Base-by-base conservation (phyloP, 2,329 filamentous ascomycete species). In the Colletotrichum karsti region DNA sequence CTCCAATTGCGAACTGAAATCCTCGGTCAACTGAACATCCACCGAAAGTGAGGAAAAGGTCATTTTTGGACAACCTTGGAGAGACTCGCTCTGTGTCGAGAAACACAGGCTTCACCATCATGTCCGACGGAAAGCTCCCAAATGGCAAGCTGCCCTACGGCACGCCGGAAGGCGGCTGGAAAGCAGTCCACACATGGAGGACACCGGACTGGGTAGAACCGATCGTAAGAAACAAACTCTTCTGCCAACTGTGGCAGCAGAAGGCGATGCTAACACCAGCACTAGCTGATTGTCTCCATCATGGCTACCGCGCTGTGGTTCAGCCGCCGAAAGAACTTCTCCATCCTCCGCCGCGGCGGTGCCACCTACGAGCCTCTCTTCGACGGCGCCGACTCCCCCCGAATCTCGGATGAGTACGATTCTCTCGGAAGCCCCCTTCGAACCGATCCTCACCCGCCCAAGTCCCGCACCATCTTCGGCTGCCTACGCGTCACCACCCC, bases 381-480 rank as follows among this genome's bases (percentile, higher is more conserved):
- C 42, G 70, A 74, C n/a, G 70, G 66, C 15, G 50, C 10, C 12
- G 73, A 74, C 42, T 72, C 72, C 8, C 73, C 73, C 15, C 63
- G 72, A 42, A 62, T 67, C 55, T 75, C 74, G 24, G 65, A 73
- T 50, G 73, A 75, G 28, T 64, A 73, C 65, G 73, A 75, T 24
- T 64, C 70, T 5, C 55, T 54, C 53, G 53, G 48, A 30, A 56
- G 48, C 12, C 55, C 71, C 8, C 59, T 70, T n/a, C 51, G 73
- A 2, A 72, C 74, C 35, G 76, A 77, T 26, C 73, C 63, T 28
- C 56, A 76, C 50, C 80, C 81, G 10, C 79, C 84, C 22, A 89
- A 88, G 75, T 80, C 82, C 67, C 82, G 87, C 63, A 74, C 74
- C 24, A 85, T 84, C 71, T 87, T 83, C 72, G 85, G 88, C n/a